Conservation (phyloP, 1,139 yeast genomes). For the Zhuliangozyma parablackwelliae region DNA sequence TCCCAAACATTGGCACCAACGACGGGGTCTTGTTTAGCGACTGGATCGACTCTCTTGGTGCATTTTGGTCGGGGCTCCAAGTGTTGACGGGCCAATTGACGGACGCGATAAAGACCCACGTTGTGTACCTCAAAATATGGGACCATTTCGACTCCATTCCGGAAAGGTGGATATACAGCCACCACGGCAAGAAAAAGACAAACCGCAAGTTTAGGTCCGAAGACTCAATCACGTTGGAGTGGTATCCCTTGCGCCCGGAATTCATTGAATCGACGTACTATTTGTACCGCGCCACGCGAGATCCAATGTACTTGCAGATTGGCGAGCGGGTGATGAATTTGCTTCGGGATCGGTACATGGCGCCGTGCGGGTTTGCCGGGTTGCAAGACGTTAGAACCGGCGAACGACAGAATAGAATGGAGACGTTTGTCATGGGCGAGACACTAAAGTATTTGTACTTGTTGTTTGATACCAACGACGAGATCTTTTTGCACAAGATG, state of each 20-base stretch:
- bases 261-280: constrained; percentile 85
- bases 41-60: constrained; percentile 86
- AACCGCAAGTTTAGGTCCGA: constrained; percentile 9
- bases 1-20: constrained; percentile 52
- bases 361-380: constrained; percentile 82
- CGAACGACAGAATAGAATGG: constrained; percentile 74
- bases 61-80: constrained; percentile 84
- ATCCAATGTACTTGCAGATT: constrained; percentile 75
- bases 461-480: constrained; percentile 66
- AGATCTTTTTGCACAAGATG: constrained; percentile 41
- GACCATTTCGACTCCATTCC: constrained; percentile 76
- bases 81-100: constrained; percentile 72
- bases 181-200: constrained; percentile 6
- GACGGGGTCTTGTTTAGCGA: constrained; percentile 49
- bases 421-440: constrained; percentile 83
- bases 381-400: constrained; percentile 65
- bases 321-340: constrained; percentile 63
- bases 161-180: constrained; percentile 68
- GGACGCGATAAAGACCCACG: constrained; percentile 61
- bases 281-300: constrained; percentile 77
- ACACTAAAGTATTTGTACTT: constrained; percentile 80
- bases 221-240: constrained; percentile 55
- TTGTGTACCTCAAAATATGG: constrained; percentile 76
- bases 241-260: constrained; percentile 94
- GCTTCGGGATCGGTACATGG: constrained; percentile 47